Evolutionary conservation across 202 grass and related monocot genomes (phyloP).

Genomic region (Hordeum pubiflorum): DNA sequence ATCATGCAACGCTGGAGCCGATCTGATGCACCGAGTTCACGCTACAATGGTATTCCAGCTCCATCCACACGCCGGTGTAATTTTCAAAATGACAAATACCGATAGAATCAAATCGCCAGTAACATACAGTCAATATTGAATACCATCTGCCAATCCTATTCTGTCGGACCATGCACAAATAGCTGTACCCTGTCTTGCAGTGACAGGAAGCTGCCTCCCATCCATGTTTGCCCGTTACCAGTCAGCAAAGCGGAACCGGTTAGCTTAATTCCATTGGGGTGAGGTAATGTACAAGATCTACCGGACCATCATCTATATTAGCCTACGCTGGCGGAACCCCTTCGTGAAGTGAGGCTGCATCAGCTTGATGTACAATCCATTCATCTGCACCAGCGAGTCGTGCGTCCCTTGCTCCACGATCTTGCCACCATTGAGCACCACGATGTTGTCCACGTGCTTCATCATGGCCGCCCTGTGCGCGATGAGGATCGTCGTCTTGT

Average conservation of each 20-base stretch:
- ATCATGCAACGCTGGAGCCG: background rate
- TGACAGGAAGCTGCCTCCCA: background rate
- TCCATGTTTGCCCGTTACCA: background rate
- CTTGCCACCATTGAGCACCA: constrained; percentile 82
- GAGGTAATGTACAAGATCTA: constrained; percentile 31
- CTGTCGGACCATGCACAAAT: background rate
- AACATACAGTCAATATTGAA: no score
- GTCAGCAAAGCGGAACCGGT: constrained; percentile 21
- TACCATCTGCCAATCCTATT: background rate
- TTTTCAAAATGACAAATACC: no score
- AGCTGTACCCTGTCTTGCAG: background rate
- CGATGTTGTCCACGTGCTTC: constrained; percentile 90
- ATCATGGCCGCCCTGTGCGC: constrained; percentile 86
- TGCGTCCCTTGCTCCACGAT: constrained; percentile 90
- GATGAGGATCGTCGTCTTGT: constrained; percentile 94
- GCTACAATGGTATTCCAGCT: background rate
- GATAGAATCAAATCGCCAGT: no score
- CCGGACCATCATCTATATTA: constrained; percentile 38
- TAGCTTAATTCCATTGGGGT: background rate
- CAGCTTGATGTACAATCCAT: constrained; percentile 80
- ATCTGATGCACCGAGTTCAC: background rate
- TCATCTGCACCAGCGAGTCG: constrained; percentile 73
- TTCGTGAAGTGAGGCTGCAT: constrained; percentile 97
- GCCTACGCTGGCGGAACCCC: constrained; percentile 68
- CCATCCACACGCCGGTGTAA: background rate